A percentile compares a stretch with the other conserved stretches of the same genome.
Conservation (phyloP, 129 eudicot species). For the Deinandra increscens region DNA sequence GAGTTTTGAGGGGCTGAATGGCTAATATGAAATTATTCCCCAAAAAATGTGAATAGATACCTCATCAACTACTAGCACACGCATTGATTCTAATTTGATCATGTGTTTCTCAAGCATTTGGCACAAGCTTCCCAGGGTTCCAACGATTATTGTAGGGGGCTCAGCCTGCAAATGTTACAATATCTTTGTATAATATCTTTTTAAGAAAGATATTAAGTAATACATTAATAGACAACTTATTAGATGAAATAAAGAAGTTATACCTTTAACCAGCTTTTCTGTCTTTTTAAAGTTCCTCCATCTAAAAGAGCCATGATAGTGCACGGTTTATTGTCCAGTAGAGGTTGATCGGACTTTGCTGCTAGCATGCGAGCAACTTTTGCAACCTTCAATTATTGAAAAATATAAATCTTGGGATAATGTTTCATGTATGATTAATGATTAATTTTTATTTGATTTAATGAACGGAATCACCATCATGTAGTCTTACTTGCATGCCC, state of each 20-base stretch:
- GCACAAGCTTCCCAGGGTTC: conserved; percentile 77
- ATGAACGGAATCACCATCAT: neutral
- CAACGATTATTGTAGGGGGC: conserved; percentile 86
- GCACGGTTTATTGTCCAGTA: conserved; percentile 54
- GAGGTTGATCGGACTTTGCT: conserved; percentile 49
- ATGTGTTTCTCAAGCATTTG: conserved; percentile 78
- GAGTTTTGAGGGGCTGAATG: neutral
- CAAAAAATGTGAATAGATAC: conserved; percentile 27
- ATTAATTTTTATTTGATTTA: neutral
- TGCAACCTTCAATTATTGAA: conserved; percentile 50
- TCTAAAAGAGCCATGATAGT: conserved; percentile 91
- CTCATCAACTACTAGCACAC: conserved; percentile 89
- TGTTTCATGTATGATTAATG: conserved; percentile 3
- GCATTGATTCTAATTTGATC: conserved; percentile 62
- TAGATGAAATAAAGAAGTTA: neutral
- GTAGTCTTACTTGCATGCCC: conserved; percentile 78
- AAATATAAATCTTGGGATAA: conserved; percentile 12
- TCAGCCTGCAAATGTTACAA: conserved; percentile 54
- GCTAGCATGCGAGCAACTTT: conserved; percentile 89
- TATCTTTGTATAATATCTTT: neutral
- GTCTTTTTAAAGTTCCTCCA: conserved; percentile 92
- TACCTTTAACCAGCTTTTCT: conserved; percentile 94
- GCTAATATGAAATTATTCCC: neutral
- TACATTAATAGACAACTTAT: neutral
- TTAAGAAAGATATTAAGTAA: neutral